These are phyloP conservation scores for Microdochium nivale DNA, from an alignment of 2,329 filamentous ascomycete genomes.

Conservation along the genomic window DNA sequence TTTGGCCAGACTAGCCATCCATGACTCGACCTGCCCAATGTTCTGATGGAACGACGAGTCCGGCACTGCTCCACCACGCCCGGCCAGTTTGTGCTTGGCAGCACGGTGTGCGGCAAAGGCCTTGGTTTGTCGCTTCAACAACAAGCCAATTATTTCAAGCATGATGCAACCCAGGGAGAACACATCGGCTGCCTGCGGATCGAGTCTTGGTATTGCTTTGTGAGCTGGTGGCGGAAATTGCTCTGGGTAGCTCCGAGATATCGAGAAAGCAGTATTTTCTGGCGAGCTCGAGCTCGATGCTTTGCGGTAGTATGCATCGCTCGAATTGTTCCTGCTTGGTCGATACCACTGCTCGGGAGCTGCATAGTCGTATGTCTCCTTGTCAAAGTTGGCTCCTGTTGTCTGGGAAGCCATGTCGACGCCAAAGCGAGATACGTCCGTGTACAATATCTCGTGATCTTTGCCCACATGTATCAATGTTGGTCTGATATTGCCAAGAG, in stretches of 20 bases:
- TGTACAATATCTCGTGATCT: slow-evolving; percentile 58
- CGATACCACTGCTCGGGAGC: slow-evolving; percentile 58
- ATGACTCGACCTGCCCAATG: slow-evolving; percentile 56
- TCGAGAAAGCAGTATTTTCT: slow-evolving; percentile 27
- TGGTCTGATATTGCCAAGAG: slow-evolving; percentile 62
- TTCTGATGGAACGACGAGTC: slow-evolving; percentile 69
- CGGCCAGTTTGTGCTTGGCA: slow-evolving; percentile 51
- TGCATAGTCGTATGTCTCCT: slow-evolving; percentile 64
- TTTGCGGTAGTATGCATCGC: slow-evolving; percentile 13
- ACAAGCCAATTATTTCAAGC: slow-evolving; percentile 60
- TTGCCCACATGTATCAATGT: slow-evolving; percentile 60
- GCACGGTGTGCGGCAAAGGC: slow-evolving; percentile 60
- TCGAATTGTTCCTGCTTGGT: slow-evolving; percentile 24
- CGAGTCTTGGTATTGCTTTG: slow-evolving; percentile 16
- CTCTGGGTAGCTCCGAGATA: slow-evolving; percentile 19
- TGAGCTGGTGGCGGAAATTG: not conserved
- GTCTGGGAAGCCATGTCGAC: slow-evolving; percentile 16
- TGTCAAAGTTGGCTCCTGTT: slow-evolving; percentile 39
- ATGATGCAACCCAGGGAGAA: slow-evolving; percentile 68
- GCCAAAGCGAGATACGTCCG: slow-evolving; percentile 47
- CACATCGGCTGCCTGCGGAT: slow-evolving; percentile 55
- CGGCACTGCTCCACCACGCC: slow-evolving; percentile 50
- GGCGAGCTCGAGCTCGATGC: slow-evolving; percentile 20
- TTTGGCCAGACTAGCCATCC: slow-evolving; percentile 54
- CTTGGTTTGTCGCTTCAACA: slow-evolving; percentile 58